Conservation (phyloP, 2,329 filamentous ascomycete genomes). For the Aspergillus arachidicola region DNA sequence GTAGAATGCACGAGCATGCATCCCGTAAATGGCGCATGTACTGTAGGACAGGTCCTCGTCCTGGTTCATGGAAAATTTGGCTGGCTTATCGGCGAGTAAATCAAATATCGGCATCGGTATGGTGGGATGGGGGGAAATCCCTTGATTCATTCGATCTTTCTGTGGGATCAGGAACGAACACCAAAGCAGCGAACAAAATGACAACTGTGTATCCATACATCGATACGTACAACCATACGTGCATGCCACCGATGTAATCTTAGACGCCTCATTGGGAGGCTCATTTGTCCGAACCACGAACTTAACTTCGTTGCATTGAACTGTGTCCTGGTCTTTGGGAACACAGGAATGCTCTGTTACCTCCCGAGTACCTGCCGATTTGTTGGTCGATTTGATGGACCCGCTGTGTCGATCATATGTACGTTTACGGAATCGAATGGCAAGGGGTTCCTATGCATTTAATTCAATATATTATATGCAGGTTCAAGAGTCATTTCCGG, state of each 20-base stretch:
- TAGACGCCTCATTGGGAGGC: background rate
- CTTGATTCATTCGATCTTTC: background rate
- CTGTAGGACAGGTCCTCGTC: slow-evolving; percentile 1
- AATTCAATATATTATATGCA: background rate
- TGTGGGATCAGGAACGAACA: background rate
- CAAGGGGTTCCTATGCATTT: background rate
- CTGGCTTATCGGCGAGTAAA: background rate
- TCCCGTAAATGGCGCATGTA: background rate
- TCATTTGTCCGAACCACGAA: background rate
- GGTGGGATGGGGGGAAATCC: background rate
- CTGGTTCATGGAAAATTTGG: background rate
- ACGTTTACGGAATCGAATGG: background rate
- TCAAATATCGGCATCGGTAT: background rate
- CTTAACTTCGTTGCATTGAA: slow-evolving; percentile 1
- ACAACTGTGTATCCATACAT: background rate
- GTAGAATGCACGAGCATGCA: background rate
- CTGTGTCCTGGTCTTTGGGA: background rate
- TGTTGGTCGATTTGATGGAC: background rate
- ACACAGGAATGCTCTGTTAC: background rate
- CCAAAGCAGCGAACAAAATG: background rate
- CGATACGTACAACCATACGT: background rate
- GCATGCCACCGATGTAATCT: background rate
- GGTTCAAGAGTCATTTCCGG: background rate
- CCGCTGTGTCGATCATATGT: background rate
- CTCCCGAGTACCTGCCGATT: background rate